Evolutionary conservation across 768 basidiomycete genomes (phyloP), one percentile per base, ranked within the genome.

Genomic region (Rhizopogon vesiculosus): DNA sequence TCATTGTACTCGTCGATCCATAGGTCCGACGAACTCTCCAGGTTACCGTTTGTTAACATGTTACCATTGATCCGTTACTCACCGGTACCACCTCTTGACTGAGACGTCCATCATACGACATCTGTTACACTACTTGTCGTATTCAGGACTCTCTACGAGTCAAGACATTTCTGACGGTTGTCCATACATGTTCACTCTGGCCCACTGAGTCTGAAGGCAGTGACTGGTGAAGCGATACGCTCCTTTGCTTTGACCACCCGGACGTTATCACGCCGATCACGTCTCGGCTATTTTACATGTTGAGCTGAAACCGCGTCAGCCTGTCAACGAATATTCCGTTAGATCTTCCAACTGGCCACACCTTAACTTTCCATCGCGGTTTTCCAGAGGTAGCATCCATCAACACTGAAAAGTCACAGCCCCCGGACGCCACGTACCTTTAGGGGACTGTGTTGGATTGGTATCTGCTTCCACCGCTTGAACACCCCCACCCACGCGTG

Each of bases 331-430:
- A 35, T 16, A 35, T 46, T 13, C n/a, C 45, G n/a, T n/a, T 12
- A 19, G 2, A 15, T 19, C 31, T 48, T 48, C 13, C 19, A 5
- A 8, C 5, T 8, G 33, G 2, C 5, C 19, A 22, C 19, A 5
- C 12, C n/a, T 33, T 13, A 9, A 16, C 15, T 35, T 48, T 35
- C 5, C 19, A 8, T 16, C 15, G 5, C 19, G 12, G 18, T 22
- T 35, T 49, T 22, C 15, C 22, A 49, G 33, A 10, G 45, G 29
- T 12, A 33, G 6, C 31, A 13, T 38, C 31, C 45, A 25, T 22
- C 29, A 51, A 64, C 64, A 46, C 58, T 62, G 59, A 60, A 40
- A 54, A 3, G 16, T n/a, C 67, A 68, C 58, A 64, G 67, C 67
- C 64, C 53, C 18, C 56, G 54, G 53, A 55, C 43, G 39, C 33